These are phyloP conservation scores for Larix kaempferi DNA, from an alignment of 75 land plant species.

Conservation along the genomic window DNA sequence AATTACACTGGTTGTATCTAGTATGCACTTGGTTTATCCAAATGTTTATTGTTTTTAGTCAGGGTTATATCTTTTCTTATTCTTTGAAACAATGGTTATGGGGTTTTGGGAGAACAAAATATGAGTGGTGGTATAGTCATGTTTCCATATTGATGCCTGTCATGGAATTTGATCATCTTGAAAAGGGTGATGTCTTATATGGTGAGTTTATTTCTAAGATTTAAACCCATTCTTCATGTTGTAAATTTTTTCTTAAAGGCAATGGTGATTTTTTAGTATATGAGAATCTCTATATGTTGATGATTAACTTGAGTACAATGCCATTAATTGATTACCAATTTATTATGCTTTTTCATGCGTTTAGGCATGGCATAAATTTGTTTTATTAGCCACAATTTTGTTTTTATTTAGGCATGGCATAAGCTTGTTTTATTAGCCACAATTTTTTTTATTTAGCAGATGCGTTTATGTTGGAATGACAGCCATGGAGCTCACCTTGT, in stretches of 20 bases:
- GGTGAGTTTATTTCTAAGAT: constrained; percentile 36
- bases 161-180: constrained; percentile 72
- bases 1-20: background rate
- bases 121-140: constrained; percentile 80
- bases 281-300: background rate
- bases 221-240: too few species aligned
- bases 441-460: constrained; percentile 8
- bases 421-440: background rate
- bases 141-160: constrained; percentile 68
- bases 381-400: background rate
- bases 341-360: too few species aligned
- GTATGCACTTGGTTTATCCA: background rate
- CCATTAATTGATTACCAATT: background rate
- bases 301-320: background rate
- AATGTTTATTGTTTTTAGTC: background rate
- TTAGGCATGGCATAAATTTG: too few species aligned
- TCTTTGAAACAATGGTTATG: background rate
- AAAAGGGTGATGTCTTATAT: constrained; percentile 90
- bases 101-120: constrained; percentile 41
- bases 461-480: background rate
- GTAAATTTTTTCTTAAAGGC: too few species aligned
- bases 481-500: constrained; percentile 94
- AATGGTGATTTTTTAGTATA: background rate
- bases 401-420: background rate
- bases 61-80: background rate